Conservation (phyloP, 2,329 filamentous ascomycete genomes). For the Pleurostoma richardsiae region DNA sequence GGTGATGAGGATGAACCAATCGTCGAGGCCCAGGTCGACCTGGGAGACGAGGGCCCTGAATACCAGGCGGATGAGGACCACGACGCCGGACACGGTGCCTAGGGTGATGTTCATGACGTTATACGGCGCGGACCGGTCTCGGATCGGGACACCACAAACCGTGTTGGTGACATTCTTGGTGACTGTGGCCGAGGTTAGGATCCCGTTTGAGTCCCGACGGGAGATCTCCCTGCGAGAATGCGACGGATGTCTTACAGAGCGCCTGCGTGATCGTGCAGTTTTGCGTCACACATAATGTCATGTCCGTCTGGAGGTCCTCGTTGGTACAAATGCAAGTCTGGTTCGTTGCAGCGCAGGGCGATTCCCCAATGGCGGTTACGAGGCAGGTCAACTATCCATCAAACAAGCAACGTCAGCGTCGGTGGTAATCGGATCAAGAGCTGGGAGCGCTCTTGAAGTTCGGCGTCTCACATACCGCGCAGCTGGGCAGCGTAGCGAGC, state of each 20-base stretch:
- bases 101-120: constrained; percentile 11
- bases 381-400: too few species aligned
- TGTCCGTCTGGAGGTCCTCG: background rate
- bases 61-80: constrained; percentile 30
- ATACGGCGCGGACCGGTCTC: constrained; percentile 3
- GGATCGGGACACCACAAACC: constrained; percentile 5
- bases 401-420: too few species aligned
- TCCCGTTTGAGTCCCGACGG: too few species aligned
- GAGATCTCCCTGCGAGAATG: background rate
- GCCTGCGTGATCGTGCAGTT: constrained; percentile 4
- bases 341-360: background rate
- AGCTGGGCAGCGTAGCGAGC: too few species aligned
- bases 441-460: too few species aligned
- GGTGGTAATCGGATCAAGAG: too few species aligned
- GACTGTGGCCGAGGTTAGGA: background rate
- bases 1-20: constrained; percentile 24
- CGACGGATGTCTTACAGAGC: background rate
- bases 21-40: constrained; percentile 26
- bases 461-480: too few species aligned
- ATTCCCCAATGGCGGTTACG: too few species aligned
- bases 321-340: constrained; percentile 4
- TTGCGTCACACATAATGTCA: constrained; percentile 4
- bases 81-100: constrained; percentile 25
- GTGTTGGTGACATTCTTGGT: constrained; percentile 8
- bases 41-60: constrained; percentile 24